These are phyloP conservation scores for Phaffomyces thermotolerans DNA, from an alignment of 805 yeast genomes.

Conservation along the genomic window DNA sequence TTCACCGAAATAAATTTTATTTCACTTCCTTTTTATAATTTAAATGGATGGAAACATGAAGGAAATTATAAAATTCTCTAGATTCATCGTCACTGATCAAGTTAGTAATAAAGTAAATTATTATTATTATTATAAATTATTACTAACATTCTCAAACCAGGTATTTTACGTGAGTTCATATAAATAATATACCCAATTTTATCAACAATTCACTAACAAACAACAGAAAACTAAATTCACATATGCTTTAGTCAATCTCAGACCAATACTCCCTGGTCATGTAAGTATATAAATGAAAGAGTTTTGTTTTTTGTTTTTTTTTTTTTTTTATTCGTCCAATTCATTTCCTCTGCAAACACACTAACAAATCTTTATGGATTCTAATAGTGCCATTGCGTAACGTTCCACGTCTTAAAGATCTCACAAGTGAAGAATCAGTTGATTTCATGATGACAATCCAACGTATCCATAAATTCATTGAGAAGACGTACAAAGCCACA, in stretches of 20 bases:
- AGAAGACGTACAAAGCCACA: constrained; percentile 64
- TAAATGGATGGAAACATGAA: background rate
- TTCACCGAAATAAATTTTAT: too few relatives aligned
- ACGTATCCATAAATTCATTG: constrained; percentile 59
- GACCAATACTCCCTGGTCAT: constrained; percentile 93
- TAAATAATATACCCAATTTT: too few relatives aligned
- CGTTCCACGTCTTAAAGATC: constrained; percentile 59
- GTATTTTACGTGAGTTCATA: constrained; percentile 20
- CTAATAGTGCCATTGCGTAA: constrained; percentile 76
- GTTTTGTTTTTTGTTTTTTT: too few relatives aligned
- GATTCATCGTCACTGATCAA: constrained; percentile 49
- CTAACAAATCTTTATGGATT: too few relatives aligned
- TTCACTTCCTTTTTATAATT: too few relatives aligned
- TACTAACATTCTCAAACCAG: constrained; percentile 2
- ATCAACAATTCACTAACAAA: constrained; percentile 8
- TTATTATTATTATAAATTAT: background rate
- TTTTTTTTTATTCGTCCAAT: too few relatives aligned
- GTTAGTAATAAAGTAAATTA: constrained; percentile 24
- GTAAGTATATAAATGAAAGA: too few relatives aligned
- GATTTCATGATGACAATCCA: constrained; percentile 80
- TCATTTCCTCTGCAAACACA: too few relatives aligned
- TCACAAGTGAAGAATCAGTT: constrained; percentile 59
- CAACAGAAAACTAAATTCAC: constrained; percentile 49
- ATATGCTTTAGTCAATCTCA: constrained; percentile 83
- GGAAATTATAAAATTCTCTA: constrained; percentile 37